Evolutionary conservation across 805 yeast genomes (phyloP), one percentile per base, ranked within the genome.

Genomic region (Wickerhamiella brachini): DNA sequence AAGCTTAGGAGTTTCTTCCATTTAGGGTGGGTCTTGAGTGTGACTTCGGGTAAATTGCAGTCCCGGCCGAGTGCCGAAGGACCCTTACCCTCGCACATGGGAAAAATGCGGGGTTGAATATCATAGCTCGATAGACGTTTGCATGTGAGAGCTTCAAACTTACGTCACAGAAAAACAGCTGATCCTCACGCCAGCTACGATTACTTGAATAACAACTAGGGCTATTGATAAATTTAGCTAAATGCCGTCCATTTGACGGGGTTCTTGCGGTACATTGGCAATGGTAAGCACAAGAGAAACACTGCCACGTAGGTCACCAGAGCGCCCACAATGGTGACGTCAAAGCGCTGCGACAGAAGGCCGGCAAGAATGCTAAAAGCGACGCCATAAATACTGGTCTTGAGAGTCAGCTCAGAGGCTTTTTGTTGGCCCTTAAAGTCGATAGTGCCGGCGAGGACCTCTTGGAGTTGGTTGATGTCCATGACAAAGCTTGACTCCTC

Each of bases 361-460:
- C 55, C 56, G 15, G 44, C 49, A 2, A 53, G 48, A 10, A 51
- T 51, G 50, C 56, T 51, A 13, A 51, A 23, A 21, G 53, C 53
- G 7, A 50, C 51, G 7, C 63, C 63, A 12, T 18, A 48, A 31
- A 45, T 48, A 12, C 51, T 41, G 24, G 53, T 44, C 2, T 17
- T 23, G 38, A 41, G 23, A 18, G 48, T 48, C 15, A 12, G 42
- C 21, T 12, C 22, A n/a, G 45, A 47, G 23, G 56, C 59, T 10
- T 20, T 39, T 29, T 45, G 46, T 50, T 60, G 63, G 51, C 63
- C 63, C 44, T 53, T 45, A 54, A 59, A 60, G 52, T 60, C 63
- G 17, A 59, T 59, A 29, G 56, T 51, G 10, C 63, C 63, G 17
- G 56, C 55, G 15, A 56, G 48, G 34, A 43, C 47, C 5, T 39